Evolutionary conservation across 164 flowering plant genomes (phyloP).

Genomic region (Saururus chinensis): DNA sequence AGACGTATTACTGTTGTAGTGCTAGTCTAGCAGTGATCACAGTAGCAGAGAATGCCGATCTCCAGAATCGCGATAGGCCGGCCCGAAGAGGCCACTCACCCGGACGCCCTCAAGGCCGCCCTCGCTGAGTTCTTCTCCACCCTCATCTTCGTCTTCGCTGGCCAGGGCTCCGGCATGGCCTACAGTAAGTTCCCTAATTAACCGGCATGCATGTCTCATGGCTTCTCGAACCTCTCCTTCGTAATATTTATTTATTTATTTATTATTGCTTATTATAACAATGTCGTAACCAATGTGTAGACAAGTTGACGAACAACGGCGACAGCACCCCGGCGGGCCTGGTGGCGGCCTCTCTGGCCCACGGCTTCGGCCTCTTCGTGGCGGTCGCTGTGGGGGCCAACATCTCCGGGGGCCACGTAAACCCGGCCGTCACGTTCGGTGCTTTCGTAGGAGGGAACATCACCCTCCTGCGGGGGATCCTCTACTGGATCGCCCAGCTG

Average conservation of each 20-base stretch:
- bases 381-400: slow-evolving; percentile 39
- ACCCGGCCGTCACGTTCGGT: slow-evolving; percentile 54
- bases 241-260: not conserved
- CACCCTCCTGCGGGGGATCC: slow-evolving; percentile 34
- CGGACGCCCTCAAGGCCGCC: slow-evolving; percentile 30
- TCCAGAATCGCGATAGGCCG: slow-evolving; percentile 23
- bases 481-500: slow-evolving; percentile 44
- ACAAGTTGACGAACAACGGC: slow-evolving; percentile 26
- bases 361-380: slow-evolving; percentile 38
- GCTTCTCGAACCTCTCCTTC: too few relatives aligned
- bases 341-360: slow-evolving; percentile 27
- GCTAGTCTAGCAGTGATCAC: not conserved
- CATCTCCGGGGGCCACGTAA: slow-evolving; percentile 53
- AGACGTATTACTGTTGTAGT: not conserved
- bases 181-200: slow-evolving; percentile 13
- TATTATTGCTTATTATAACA: not conserved
- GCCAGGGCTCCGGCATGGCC: slow-evolving; percentile 47
- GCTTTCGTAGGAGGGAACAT: slow-evolving; percentile 43
- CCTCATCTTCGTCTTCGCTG: slow-evolving; percentile 47
- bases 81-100: slow-evolving; percentile 24
- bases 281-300: slow-evolving; percentile 10
- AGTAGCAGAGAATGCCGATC: slow-evolving; percentile 31
- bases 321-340: slow-evolving; percentile 32
- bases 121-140: slow-evolving; percentile 41
- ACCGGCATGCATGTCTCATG: too few relatives aligned